Base-by-base conservation (phyloP, 176 grass and related monocot genomes). In the Ananas comosus region DNA sequence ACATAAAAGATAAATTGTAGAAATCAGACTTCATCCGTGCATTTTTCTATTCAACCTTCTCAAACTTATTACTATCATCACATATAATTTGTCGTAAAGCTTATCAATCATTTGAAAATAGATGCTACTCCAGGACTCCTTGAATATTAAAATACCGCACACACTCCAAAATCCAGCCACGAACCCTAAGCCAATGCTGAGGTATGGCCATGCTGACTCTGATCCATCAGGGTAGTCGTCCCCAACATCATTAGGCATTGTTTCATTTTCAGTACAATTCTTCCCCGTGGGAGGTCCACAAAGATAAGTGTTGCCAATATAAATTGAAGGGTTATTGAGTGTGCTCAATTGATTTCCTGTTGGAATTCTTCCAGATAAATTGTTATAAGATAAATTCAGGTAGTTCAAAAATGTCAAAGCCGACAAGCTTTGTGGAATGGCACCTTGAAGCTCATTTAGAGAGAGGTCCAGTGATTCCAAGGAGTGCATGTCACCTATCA, bases 351-450 rank as follows among this genome's bases (percentile, higher is more conserved):
- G 73, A 66, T 67, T 48, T 12, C 74, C 68, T 4, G 51, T 1
- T 25, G 80, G 80, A 12, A 83, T 73, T 33, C 16, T 78, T 50
- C 80, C 80, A 0, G 50, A 67, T 47, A 83, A 64, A 77, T 78
- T 53, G 27, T 83, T 83, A 27, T 57, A 78, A 14, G 80, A 83
- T 10, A 83, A 21, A 11, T 83, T 83, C 16, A 83, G 11, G 63
- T 61, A 17, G 25, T 27, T 67, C 10, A 61, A 61, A 61, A 61
- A 61, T 22, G 56, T 61, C 13, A 61, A 22, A 1, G 7, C 21
- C 21, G 56, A 61, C 21, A 61, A 61, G 2, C 17, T 61, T 61
- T 1, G 10, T 61, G 56, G 56, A 22, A 61, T 61, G 22, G 12
- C 56, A 18, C 17, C 56, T 61, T 7, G 21, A 59, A 59, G 54